Conservation (phyloP, 768 basidiomycete genomes). For the Auriscalpium microsporum region DNA sequence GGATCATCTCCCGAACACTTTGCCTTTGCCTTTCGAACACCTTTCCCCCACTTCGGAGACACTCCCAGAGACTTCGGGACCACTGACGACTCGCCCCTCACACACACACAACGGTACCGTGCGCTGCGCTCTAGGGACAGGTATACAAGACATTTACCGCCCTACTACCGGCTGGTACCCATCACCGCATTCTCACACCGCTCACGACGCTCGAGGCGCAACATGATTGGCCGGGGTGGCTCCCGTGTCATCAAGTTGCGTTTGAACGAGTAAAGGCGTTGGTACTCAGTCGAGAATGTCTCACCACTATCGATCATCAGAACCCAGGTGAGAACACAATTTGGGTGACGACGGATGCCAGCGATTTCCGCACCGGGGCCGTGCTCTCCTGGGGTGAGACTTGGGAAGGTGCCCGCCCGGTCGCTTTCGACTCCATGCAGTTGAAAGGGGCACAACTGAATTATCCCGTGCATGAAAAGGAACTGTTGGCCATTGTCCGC, state of each 20-base stretch:
- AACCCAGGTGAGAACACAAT: constrained; percentile 23
- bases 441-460: constrained; percentile 25
- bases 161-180: too few species aligned
- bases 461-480: constrained; percentile 32
- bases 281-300: constrained; percentile 19
- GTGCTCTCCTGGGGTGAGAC: neutral
- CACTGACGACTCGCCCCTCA: too few species aligned
- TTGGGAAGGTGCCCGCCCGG: constrained; percentile 25
- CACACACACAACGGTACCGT: too few species aligned
- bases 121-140: too few species aligned
- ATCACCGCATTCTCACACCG: too few species aligned
- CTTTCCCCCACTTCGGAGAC: too few species aligned
- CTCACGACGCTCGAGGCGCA: constrained; percentile 19
- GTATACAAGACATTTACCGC: too few species aligned
- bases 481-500: constrained; percentile 28
- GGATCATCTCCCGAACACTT: too few species aligned
- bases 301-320: constrained; percentile 26
- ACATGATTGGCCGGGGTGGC: constrained; percentile 20
- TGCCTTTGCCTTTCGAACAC: too few species aligned
- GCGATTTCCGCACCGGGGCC: constrained; percentile 22
- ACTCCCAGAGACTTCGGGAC: too few species aligned
- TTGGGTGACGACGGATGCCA: constrained; percentile 28
- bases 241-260: constrained; percentile 22
- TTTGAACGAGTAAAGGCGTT: constrained; percentile 29
- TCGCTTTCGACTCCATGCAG: constrained; percentile 23